Evolutionary conservation across 2,329 filamentous ascomycete species (phyloP).

Genomic region (Claviceps capensis): DNA sequence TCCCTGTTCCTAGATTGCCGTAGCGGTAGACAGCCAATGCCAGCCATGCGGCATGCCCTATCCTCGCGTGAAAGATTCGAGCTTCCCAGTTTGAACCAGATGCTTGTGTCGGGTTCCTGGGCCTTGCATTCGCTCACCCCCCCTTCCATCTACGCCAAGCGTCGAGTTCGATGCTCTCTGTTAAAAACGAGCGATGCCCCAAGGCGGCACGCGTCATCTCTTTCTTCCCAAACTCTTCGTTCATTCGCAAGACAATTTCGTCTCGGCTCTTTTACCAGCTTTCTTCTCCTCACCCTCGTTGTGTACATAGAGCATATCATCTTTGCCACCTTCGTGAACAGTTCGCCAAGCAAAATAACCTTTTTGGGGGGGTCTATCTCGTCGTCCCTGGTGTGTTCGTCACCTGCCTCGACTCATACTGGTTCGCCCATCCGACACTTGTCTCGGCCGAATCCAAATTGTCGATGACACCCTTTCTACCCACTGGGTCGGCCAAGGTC

Average conservation of each 20-base stretch:
- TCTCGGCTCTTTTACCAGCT: neutral
- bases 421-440: neutral
- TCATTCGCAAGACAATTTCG: neutral
- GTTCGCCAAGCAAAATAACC: neutral
- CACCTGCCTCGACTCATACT: neutral
- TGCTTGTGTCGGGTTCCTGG: constrained; percentile 6
- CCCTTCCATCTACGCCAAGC: neutral
- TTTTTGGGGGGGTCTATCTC: neutral
- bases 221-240: neutral
- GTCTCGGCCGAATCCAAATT: neutral
- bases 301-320: neutral
- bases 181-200: constrained; percentile 3
- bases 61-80: constrained; percentile 2
- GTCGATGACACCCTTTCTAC: neutral
- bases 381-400: neutral
- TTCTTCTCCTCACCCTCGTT: neutral
- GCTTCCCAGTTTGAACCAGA: constrained; percentile 4
- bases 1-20: constrained; percentile 5
- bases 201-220: neutral
- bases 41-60: constrained; percentile 10
- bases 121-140: constrained; percentile 2
- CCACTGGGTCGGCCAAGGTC: neutral
- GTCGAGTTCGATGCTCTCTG: constrained; percentile 4
- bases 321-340: neutral
- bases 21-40: constrained; percentile 16